A percentile compares a stretch with the other conserved stretches of the same genome.
Evolutionary conservation across 2,329 filamentous ascomycete genomes (phyloP).

Genomic region (Penicillium sclerotiorum): DNA sequence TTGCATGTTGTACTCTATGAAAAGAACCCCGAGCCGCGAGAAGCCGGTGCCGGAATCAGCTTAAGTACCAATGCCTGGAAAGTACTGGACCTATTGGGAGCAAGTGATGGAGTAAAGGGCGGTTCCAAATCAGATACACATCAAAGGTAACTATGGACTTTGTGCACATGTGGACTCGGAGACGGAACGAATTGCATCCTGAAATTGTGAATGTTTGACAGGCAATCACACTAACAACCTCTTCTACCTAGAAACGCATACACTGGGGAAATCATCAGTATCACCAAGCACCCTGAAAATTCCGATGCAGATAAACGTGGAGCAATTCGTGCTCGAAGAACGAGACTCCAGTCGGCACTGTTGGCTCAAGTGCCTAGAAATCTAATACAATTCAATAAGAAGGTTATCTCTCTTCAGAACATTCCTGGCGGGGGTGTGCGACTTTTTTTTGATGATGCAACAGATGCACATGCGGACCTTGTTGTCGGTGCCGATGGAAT

Average conservation of each 20-base stretch:
- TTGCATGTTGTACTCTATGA: constrained; percentile 51
- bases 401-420: constrained; percentile 45
- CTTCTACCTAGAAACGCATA: constrained; percentile 21
- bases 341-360: constrained; percentile 53
- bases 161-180: too few relatives aligned
- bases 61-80: constrained; percentile 53
- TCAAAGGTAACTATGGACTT: constrained; percentile 15
- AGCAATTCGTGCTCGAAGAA: constrained; percentile 33
- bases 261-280: constrained; percentile 14
- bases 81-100: constrained; percentile 51
- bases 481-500: constrained; percentile 59
- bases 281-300: constrained; percentile 28
- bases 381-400: constrained; percentile 50
- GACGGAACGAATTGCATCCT: too few relatives aligned
- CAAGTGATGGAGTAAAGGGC: constrained; percentile 41
- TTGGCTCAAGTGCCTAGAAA: constrained; percentile 49
- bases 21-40: constrained; percentile 47
- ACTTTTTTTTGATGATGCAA: constrained; percentile 52
- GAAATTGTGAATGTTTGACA: too few relatives aligned
- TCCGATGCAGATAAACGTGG: constrained; percentile 17
- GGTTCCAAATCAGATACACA: constrained; percentile 34
- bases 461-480: constrained; percentile 44
- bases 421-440: constrained; percentile 39
- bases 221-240: too few relatives aligned
- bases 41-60: constrained; percentile 53